Conservation (phyloP, 371 early-diverging fungal genomes). For the Mucor racemosus region DNA sequence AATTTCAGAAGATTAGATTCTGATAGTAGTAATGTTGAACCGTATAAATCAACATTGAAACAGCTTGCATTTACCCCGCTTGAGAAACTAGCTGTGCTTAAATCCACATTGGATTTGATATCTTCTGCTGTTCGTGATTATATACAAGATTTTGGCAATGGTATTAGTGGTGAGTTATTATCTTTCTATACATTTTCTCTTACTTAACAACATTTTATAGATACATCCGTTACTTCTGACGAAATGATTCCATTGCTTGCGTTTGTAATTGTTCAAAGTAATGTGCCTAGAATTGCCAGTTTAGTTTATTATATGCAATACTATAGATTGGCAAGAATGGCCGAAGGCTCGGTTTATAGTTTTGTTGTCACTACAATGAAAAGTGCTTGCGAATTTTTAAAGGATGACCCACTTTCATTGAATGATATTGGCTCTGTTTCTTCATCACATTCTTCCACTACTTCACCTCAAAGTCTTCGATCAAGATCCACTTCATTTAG, state of each 20-base stretch:
- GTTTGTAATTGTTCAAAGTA: constrained; percentile 56
- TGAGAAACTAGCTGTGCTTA: constrained; percentile 49
- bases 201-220: neutral
- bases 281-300: constrained; percentile 57
- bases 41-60: constrained; percentile 13
- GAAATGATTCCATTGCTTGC: constrained; percentile 69
- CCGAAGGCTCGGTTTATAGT: constrained; percentile 55
- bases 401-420: constrained; percentile 59
- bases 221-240: constrained; percentile 62
- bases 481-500: constrained; percentile 42
- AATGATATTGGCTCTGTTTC: constrained; percentile 36
- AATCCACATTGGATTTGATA: constrained; percentile 46
- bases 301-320: constrained; percentile 61
- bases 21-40: constrained; percentile 24
- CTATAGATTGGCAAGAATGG: constrained; percentile 54
- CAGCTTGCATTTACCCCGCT: constrained; percentile 52
- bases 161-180: constrained; percentile 16
- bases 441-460: constrained; percentile 33
- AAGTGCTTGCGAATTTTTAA: constrained; percentile 58
- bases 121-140: constrained; percentile 42
- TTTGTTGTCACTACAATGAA: constrained; percentile 62
- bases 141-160: constrained; percentile 28
- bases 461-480: constrained; percentile 9
- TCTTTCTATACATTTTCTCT: too few relatives aligned
- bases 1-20: constrained; percentile 41